These are phyloP conservation scores for Phytophthora sp. DNA, from an alignment of 352 stramenopile species.

Conservation along the genomic window DNA sequence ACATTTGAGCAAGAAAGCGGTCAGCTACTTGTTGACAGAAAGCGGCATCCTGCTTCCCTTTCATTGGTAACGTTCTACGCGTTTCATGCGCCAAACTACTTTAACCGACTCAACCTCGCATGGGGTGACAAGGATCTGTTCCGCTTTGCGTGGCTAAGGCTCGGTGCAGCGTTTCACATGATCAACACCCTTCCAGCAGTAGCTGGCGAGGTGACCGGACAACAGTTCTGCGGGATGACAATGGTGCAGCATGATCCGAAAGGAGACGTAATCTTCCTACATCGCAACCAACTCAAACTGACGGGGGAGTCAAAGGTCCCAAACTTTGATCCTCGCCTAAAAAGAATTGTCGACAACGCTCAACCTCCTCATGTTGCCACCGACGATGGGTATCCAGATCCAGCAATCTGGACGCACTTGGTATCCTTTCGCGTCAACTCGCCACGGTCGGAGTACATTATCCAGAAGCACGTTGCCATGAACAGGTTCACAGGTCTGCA, in stretches of 20 bases:
- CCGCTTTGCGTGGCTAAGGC: constrained; percentile 62
- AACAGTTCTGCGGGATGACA: constrained; percentile 56
- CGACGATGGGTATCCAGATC: constrained; percentile 36
- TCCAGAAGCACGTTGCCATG: constrained; percentile 49
- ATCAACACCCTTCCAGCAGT: constrained; percentile 46
- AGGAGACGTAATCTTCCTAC: constrained; percentile 50
- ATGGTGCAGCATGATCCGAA: constrained; percentile 50
- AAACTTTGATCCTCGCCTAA: constrained; percentile 19
- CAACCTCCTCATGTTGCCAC: not conserved
- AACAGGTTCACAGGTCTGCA: constrained; percentile 43
- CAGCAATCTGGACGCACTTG: constrained; percentile 67
- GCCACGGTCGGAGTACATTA: constrained; percentile 41
- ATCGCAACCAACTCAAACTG: constrained; percentile 60
- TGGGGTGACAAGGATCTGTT: constrained; percentile 71
- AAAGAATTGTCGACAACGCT: constrained; percentile 3
- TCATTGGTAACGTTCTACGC: constrained; percentile 44
- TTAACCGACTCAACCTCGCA: constrained; percentile 41
- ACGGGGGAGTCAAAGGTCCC: constrained; percentile 10
- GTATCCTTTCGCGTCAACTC: constrained; percentile 54
- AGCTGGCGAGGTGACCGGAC: constrained; percentile 34
- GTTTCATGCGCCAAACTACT: constrained; percentile 47
- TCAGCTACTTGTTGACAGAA: constrained; percentile 54
- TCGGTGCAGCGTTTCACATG: constrained; percentile 55
- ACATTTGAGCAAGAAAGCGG: constrained; percentile 75
- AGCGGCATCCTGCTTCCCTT: constrained; percentile 38